Percentiles rank a stretch among this genome's conserved stretches.
Evolutionary conservation across 306 rosid species (phyloP).

Genomic region (Inga laurina): DNA sequence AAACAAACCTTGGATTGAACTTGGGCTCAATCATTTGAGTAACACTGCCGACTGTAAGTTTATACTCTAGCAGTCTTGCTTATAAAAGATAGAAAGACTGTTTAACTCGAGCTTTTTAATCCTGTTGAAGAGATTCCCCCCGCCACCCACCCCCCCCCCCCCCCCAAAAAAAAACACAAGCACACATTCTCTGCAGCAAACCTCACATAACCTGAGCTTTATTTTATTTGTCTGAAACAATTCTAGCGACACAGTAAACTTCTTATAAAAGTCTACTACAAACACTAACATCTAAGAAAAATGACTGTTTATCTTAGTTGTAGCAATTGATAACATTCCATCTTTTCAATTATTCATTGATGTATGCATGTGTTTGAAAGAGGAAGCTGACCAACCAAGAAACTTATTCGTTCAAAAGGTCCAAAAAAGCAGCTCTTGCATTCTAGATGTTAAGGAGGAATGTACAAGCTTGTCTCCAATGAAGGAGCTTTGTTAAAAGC

Average conservation of each 20-base stretch:
- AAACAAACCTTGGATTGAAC: background rate
- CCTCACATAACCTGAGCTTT: too few relatives aligned
- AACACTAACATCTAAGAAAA: background rate
- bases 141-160: too few relatives aligned
- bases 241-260: background rate
- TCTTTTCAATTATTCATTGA: background rate
- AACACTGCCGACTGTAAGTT: background rate
- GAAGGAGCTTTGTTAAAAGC: background rate
- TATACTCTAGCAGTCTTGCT: background rate
- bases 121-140: too few relatives aligned
- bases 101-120: too few relatives aligned
- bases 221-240: too few relatives aligned
- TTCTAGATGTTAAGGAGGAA: background rate
- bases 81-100: background rate
- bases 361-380: background rate
- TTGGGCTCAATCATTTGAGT: background rate
- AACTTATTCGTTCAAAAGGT: background rate
- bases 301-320: background rate
- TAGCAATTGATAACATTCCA: background rate
- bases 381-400: background rate
- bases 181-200: too few relatives aligned
- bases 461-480: background rate
- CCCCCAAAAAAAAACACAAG: too few relatives aligned
- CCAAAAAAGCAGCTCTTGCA: background rate
- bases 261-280: background rate